These are phyloP conservation scores for Candida palmyrensis DNA, from an alignment of 805 yeast species.

Conservation along the genomic window DNA sequence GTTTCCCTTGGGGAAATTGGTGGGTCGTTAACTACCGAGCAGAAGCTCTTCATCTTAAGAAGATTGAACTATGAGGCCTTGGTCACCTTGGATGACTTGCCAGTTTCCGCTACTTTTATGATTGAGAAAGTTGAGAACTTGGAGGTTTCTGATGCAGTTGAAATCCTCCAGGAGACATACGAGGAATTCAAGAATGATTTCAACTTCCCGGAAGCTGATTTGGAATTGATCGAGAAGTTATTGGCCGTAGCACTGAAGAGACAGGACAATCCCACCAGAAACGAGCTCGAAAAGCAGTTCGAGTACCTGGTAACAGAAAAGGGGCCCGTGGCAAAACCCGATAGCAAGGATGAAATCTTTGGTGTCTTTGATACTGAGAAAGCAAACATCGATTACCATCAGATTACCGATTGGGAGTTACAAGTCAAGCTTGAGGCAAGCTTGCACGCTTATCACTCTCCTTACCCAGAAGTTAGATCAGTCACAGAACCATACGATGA, in stretches of 20 bases:
- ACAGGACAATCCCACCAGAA: neutral
- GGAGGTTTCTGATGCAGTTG: constrained; percentile 33
- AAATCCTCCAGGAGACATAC: constrained; percentile 34
- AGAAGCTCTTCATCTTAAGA: constrained; percentile 23
- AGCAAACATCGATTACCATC: neutral
- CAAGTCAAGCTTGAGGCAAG: constrained; percentile 39
- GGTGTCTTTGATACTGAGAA: constrained; percentile 7
- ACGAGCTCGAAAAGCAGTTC: neutral
- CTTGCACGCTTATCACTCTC: constrained; percentile 41
- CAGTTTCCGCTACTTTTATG: constrained; percentile 23
- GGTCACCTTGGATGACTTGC: constrained; percentile 25
- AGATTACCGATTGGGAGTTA: constrained; percentile 21
- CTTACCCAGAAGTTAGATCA: constrained; percentile 64
- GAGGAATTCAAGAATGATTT: constrained; percentile 43
- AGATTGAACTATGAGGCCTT: constrained; percentile 22
- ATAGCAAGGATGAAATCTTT: constrained; percentile 9
- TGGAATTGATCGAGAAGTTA: constrained; percentile 23
- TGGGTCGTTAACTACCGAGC: constrained; percentile 15
- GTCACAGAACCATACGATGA: constrained; percentile 59
- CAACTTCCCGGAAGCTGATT: constrained; percentile 37
- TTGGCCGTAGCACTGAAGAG: neutral
- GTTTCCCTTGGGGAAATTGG: constrained; percentile 20
- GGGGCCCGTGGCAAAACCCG: neutral
- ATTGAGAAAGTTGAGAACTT: constrained; percentile 21
- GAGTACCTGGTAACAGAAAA: neutral